Base-by-base conservation (phyloP, 164 flowering plant species). In the Sextonia rubra region DNA sequence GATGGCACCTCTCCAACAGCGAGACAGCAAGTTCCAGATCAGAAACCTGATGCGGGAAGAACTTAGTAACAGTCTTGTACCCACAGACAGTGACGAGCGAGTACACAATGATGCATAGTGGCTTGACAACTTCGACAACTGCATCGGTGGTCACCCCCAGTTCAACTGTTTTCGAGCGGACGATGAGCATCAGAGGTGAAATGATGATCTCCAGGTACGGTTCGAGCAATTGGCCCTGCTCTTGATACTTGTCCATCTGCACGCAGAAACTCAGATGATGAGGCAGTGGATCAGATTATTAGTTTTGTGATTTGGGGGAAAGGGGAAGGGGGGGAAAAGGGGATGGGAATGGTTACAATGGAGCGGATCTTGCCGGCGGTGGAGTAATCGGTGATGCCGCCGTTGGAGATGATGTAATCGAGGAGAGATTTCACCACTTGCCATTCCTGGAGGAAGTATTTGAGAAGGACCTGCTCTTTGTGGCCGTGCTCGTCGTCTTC, bases 11-110 rank as follows among this genome's bases (percentile, higher is more conserved):
- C 78, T 91, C 98, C 72, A 95, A 70, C 23, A 95, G 95, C 72
- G 96, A 88, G 47, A 93, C 97, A 7, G 99, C 98, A 60, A 91
- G 91, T 77, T 95, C 99, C 68, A 95, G 75, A 82, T 95, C 98
- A 68, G 98, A 90, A 66, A 95, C 99, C 71, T 93, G 97, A 81
- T 95, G 99, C 0, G 99, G 98, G 75, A 93, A 93, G 79, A 95
- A 95, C 85, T 85, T 93, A 69, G 84, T 82, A 56, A 95, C 97
- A 52, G 97, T 86, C 84, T 95, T 95, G 90, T 90, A 91, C 24
- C 98, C 98, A 78, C 98, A 95, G 60, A 91, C 97, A 3, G 97
- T 93, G 32, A 95, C 96, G 64, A 95, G 76, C 2, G 97, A 73
- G 75, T 93, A 95, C 26, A 95, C 83, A 69, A 95, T 82, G 67